Base-by-base conservation (phyloP, 768 basidiomycete species). In the Lactarius pseudohatsudake region DNA sequence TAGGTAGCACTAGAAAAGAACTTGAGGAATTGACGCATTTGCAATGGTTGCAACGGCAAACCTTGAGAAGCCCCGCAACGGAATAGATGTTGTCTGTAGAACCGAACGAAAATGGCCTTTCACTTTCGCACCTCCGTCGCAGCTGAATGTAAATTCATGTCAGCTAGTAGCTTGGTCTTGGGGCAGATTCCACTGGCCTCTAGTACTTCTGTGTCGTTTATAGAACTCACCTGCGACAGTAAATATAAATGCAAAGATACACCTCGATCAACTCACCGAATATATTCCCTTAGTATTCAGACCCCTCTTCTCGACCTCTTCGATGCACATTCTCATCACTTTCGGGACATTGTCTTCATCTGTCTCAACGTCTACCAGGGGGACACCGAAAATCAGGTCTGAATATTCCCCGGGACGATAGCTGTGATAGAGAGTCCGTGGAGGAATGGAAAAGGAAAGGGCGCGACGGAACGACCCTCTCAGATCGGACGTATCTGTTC, bases 371-470 rank as follows among this genome's bases (percentile, higher is more conserved):
- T 45, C 20, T 8, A 45, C 45, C 20, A 45, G 20, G 9, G 45
- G 45, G 20, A 45, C 20, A 45, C 45, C 45, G 8, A 45, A 45
- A 10, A 45, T 10, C 20, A 45, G 9, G 18, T 45, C 45, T 20
- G 47, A 22, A 47, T 22, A 47, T 47, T 10, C 10, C 0, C 16
- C 47, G 10, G n/a, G 40, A 40, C 15, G 18, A 45, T n/a, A n/a
- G n/a, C 22, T n/a, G 47, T n/a, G 20, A 47, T 47, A 47, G 47
- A 47, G 10, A 11, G n/a, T 22, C 10, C 10, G 47, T 10, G 47
- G 47, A 22, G 47, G 47, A 47, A 47, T 47, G 22, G 47, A 47
- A 47, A 47, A 50, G 47, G 47, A 22, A 50, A 50, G 47, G 47
- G 47, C 22, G 11, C 22, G 47, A 50, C 47, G 22, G 47, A 22